These are phyloP conservation scores for Apiotrichum gracile DNA, from an alignment of 1,284 basidiomycete species.

Conservation along the genomic window DNA sequence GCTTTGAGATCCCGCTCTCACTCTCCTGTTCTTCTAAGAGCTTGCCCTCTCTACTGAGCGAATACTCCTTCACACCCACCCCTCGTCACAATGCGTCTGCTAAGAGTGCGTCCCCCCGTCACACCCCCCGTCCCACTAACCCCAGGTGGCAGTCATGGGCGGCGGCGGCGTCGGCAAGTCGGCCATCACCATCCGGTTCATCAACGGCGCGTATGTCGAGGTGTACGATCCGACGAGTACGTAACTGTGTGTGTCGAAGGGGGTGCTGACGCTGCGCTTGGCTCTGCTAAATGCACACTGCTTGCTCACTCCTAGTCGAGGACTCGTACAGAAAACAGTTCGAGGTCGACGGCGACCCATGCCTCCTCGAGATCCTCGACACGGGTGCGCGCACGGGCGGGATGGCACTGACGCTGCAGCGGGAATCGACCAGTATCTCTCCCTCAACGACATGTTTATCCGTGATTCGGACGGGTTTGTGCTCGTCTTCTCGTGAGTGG, in stretches of 20 bases:
- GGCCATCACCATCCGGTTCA: slow-evolving; percentile 32
- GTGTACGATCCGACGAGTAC: slow-evolving; percentile 38
- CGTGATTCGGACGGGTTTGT: slow-evolving; percentile 36
- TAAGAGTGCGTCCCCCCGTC: neutral
- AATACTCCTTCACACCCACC: too few species aligned
- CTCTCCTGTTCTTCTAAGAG: too few species aligned
- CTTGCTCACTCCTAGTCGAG: too few species aligned
- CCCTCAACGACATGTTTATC: slow-evolving; percentile 31
- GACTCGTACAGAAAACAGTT: slow-evolving; percentile 38
- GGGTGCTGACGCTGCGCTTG: too few species aligned
- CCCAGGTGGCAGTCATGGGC: slow-evolving; percentile 34
- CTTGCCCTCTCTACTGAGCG: too few species aligned
- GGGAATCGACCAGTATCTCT: slow-evolving; percentile 34
- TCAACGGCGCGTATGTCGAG: slow-evolving; percentile 33
- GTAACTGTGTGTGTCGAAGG: slow-evolving; percentile 3
- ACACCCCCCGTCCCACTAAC: neutral
- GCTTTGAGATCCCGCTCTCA: too few species aligned
- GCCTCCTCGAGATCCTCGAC: slow-evolving; percentile 37
- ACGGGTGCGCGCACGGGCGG: slow-evolving; percentile 19
- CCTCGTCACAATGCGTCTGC: neutral
- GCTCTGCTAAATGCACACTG: too few species aligned
- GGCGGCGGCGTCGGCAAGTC: slow-evolving; percentile 39
- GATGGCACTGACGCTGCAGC: slow-evolving; percentile 13
- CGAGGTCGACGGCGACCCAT: slow-evolving; percentile 27
- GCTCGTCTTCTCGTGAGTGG: slow-evolving; percentile 34